A percentile compares a stretch with the other conserved stretches of the same genome.
phyloP scores from a whole-genome alignment of 306 rosid species.

The Abrus precatorius region DNA sequence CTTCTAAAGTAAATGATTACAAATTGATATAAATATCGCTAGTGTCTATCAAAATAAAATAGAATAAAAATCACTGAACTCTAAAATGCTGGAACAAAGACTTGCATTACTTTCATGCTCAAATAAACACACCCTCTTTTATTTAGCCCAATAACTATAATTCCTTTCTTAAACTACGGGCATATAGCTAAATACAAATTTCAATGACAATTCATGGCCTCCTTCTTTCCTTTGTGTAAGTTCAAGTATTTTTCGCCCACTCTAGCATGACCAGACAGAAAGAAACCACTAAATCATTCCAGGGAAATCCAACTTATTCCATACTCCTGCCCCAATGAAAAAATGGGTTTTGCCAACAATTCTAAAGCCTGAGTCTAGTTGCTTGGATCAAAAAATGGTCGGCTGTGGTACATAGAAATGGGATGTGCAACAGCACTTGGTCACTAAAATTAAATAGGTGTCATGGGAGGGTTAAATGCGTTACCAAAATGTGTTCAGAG shows the following conservation, averaged over 20 bases:
- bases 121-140: not conserved
- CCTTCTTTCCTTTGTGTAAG: not conserved
- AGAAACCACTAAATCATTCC: constrained; percentile 1
- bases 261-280: constrained; percentile 20
- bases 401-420: not conserved
- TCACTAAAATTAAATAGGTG: not conserved
- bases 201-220: not conserved
- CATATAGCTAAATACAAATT: constrained; percentile 1
- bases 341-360: not conserved
- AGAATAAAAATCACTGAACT: not conserved
- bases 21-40: constrained; percentile 10
- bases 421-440: not conserved
- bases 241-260: not conserved
- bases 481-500: constrained; percentile 26
- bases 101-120: constrained; percentile 30
- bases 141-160: not conserved
- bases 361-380: not conserved
- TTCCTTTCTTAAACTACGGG: not conserved
- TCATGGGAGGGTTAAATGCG: not conserved
- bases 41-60: not conserved
- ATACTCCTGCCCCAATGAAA: constrained; percentile 8
- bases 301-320: constrained; percentile 25
- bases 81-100: constrained; percentile 35
- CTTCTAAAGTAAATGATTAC: constrained; percentile 22
- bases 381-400: not conserved